Evolutionary conservation across 1,139 yeast genomes (phyloP).

Genomic region (Candida gigantensis): DNA sequence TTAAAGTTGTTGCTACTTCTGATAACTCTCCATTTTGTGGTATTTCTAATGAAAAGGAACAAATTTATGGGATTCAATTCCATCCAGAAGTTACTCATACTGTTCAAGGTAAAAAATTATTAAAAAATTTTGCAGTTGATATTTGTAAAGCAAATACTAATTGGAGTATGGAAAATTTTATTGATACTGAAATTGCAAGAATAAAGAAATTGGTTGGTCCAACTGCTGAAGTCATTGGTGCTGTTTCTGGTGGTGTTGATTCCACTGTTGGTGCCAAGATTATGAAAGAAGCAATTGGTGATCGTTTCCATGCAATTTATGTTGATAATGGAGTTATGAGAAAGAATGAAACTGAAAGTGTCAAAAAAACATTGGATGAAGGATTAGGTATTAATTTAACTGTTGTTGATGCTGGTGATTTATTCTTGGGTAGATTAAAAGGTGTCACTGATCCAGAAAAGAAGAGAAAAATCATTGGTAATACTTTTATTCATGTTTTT

Average conservation of each 20-base stretch:
- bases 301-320: conserved; percentile 95
- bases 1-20: conserved; percentile 86
- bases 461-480: conserved; percentile 98
- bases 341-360: conserved; percentile 85
- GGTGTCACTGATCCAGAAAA: conserved; percentile 98
- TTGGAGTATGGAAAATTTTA: conserved; percentile 98
- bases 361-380: conserved; percentile 83
- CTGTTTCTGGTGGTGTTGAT: conserved; percentile 99
- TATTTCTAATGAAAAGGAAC: conserved; percentile 71
- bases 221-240: conserved; percentile 98
- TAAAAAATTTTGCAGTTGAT: conserved; percentile 88
- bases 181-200: conserved; percentile 93
- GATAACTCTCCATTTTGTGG: conserved; percentile 96
- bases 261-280: conserved; percentile 98
- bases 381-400: conserved; percentile 94
- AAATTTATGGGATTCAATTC: conserved; percentile 93
- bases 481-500: conserved; percentile 94
- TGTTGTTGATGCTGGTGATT: conserved; percentile 92
- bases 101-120: conserved; percentile 79
- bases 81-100: conserved; percentile 99
- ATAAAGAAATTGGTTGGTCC: conserved; percentile 92
- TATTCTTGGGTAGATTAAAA: conserved; percentile 79
- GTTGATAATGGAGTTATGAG: conserved; percentile 99
- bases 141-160: conserved; percentile 85
- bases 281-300: conserved; percentile 98